phyloP scores from a whole-genome alignment of 208 protist genomes.

The Crithidia bombi region DNA sequence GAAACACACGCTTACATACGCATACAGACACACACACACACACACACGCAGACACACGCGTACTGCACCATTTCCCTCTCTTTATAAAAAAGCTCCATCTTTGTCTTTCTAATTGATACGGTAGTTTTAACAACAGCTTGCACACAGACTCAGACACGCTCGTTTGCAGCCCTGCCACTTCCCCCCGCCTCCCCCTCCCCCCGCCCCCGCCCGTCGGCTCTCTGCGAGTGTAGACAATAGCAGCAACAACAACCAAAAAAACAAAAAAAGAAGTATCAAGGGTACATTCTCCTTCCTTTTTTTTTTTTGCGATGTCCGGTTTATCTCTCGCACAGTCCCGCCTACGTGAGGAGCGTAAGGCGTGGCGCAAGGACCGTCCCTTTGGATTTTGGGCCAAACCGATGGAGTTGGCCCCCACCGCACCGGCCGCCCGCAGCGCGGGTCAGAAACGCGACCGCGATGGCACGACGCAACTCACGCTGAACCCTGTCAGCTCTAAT shows the following conservation, averaged over 20 bases:
- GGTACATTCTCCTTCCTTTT: too few species aligned
- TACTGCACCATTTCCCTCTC: too few species aligned
- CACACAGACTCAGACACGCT: too few species aligned
- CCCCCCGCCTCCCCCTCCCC: too few species aligned
- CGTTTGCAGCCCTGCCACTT: too few species aligned
- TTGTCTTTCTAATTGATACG: too few species aligned
- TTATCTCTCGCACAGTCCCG: slow-evolving; percentile 81
- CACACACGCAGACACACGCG: neutral
- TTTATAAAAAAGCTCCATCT: too few species aligned
- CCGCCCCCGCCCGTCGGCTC: too few species aligned
- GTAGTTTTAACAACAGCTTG: too few species aligned
- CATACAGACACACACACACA: slow-evolving; percentile 10
- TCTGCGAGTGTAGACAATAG: too few species aligned
- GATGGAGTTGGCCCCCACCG: slow-evolving; percentile 33
- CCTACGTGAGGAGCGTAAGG: slow-evolving; percentile 88
- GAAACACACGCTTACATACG: neutral
- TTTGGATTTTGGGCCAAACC: slow-evolving; percentile 91
- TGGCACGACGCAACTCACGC: slow-evolving; percentile 10
- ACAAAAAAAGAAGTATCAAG: neutral
- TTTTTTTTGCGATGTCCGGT: slow-evolving; percentile 80
- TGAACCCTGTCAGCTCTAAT: neutral
- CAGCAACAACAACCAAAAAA: neutral
- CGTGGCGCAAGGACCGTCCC: slow-evolving; percentile 84
- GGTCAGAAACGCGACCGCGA: slow-evolving; percentile 18
- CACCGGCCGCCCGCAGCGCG: neutral